phyloP scores from a whole-genome alignment of 2,329 filamentous ascomycete genomes.

The Pseudogymnoascus pannorum region DNA sequence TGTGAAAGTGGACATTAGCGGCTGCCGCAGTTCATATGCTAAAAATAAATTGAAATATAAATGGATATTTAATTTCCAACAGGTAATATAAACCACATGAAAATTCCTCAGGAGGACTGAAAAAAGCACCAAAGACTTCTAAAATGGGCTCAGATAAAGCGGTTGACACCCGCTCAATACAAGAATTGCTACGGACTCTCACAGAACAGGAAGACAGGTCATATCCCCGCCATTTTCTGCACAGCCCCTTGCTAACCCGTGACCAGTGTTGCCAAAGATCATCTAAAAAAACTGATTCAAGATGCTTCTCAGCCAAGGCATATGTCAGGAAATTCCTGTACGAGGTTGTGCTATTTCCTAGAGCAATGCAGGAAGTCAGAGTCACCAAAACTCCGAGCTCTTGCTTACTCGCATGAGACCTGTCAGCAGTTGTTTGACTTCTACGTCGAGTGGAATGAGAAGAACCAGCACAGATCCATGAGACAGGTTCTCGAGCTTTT shows the following conservation, averaged over 20 bases:
- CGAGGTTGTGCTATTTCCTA: conserved; percentile 55
- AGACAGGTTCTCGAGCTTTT: conserved; percentile 54
- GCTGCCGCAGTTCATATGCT: background rate
- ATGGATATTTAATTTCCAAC: conserved; percentile 6
- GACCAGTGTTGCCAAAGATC: conserved; percentile 16
- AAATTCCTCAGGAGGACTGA: conserved; percentile 2
- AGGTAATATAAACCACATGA: background rate
- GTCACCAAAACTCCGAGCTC: conserved; percentile 35
- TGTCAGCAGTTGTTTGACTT: conserved; percentile 49
- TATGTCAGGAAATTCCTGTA: conserved; percentile 49
- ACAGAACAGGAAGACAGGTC: background rate
- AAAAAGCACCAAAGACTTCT: background rate
- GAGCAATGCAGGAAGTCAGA: conserved; percentile 49
- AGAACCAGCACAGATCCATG: conserved; percentile 57
- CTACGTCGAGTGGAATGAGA: conserved; percentile 61
- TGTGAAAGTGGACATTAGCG: background rate
- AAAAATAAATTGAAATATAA: background rate
- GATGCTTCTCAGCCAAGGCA: conserved; percentile 41
- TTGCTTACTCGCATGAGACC: conserved; percentile 45
- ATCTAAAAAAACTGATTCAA: conserved; percentile 20
- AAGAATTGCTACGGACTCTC: background rate
- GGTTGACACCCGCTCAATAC: conserved; percentile 7
- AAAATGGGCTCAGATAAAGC: conserved; percentile 5
- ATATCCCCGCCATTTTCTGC: background rate
- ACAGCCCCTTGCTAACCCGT: conserved; percentile 2